Evolutionary conservation across 2,329 filamentous ascomycete genomes (phyloP).

Genomic region (Coniochaeta prunicola): DNA sequence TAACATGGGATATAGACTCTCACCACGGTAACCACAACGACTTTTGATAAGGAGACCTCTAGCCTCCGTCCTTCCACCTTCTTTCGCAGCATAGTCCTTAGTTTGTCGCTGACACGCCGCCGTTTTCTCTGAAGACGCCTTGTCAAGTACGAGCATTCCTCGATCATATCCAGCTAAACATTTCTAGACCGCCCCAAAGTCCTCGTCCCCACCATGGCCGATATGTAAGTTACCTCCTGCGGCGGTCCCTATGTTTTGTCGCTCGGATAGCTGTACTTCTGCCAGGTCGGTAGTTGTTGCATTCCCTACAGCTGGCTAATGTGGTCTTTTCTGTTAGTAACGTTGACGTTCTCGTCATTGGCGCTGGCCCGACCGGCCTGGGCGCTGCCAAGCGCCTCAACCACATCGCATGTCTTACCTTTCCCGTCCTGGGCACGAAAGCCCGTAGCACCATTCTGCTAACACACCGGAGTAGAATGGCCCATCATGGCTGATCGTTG

Average conservation of each 20-base stretch:
- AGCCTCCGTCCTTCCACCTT: not conserved
- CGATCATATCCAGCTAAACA: not conserved
- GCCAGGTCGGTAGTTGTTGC: not conserved
- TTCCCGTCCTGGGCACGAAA: slow-evolving; percentile 4
- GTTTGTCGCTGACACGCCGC: not conserved
- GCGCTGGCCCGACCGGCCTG: slow-evolving; percentile 92
- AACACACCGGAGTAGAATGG: slow-evolving; percentile 55
- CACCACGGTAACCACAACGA: not conserved
- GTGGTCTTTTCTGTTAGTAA: slow-evolving; percentile 47
- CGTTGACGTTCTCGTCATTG: slow-evolving; percentile 96
- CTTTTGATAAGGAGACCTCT: not conserved
- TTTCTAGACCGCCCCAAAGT: not conserved
- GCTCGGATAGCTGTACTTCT: not conserved
- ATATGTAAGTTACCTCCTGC: slow-evolving; percentile 14
- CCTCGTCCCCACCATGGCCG: slow-evolving; percentile 15
- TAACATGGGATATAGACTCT: slow-evolving; percentile 1
- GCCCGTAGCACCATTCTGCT: slow-evolving; percentile 9
- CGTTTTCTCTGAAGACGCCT: not conserved
- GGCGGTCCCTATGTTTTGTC: not conserved
- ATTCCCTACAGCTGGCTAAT: slow-evolving; percentile 6
- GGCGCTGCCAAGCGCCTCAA: slow-evolving; percentile 97
- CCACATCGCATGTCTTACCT: slow-evolving; percentile 69
- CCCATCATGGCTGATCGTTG: slow-evolving; percentile 93
- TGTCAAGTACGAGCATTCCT: not conserved
- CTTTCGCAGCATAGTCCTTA: not conserved